These are phyloP conservation scores for Penicillium nordicum DNA, from an alignment of 2,329 filamentous ascomycete genomes.

Conservation along the genomic window DNA sequence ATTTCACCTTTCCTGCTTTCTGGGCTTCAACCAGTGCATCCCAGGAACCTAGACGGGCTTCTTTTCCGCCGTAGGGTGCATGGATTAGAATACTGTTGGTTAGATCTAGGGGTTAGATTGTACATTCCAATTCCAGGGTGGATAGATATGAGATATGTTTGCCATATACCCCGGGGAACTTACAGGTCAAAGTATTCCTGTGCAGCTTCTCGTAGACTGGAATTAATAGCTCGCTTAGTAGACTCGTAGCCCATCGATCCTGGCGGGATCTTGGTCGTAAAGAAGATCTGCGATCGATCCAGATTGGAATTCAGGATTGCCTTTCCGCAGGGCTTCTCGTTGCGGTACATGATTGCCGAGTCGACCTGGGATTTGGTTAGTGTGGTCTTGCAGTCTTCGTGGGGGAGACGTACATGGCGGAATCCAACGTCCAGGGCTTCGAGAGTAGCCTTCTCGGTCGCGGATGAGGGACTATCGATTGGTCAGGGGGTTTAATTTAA, in stretches of 20 bases:
- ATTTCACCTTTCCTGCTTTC: conserved; percentile 64
- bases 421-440: conserved; percentile 32
- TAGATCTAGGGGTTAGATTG: not conserved
- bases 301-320: conserved; percentile 60
- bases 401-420: conserved; percentile 27
- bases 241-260: conserved; percentile 63
- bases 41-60: conserved; percentile 69
- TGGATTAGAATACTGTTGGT: conserved; percentile 61
- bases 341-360: conserved; percentile 64
- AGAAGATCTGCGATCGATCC: conserved; percentile 68
- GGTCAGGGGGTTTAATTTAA: conserved; percentile 1
- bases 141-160: not conserved
- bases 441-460: conserved; percentile 24
- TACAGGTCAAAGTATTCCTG: conserved; percentile 73
- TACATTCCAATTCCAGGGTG: not conserved
- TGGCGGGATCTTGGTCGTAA: conserved; percentile 72
- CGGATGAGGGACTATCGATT: conserved; percentile 22
- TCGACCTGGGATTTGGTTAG: conserved; percentile 42
- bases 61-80: conserved; percentile 70
- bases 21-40: conserved; percentile 73
- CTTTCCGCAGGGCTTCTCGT: conserved; percentile 66
- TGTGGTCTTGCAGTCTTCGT: not conserved
- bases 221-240: conserved; percentile 63
- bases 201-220: conserved; percentile 59
- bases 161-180: not conserved